Evolutionary conservation across 2,329 filamentous ascomycete genomes (phyloP).

Genomic region (Fusarium floridanum): DNA sequence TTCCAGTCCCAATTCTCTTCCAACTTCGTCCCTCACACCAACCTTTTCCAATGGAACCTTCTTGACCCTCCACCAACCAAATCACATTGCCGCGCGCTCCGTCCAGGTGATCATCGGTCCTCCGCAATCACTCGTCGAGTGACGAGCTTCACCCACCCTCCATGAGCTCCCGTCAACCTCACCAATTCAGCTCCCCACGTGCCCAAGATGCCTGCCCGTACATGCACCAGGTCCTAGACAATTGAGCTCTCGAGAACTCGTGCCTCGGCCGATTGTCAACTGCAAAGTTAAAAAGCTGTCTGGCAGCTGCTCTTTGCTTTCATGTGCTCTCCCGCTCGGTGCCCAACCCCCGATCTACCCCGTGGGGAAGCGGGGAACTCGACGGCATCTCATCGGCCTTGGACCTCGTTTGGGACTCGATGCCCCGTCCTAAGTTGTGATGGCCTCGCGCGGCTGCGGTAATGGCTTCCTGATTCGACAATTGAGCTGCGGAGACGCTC

Average conservation of each 20-base stretch:
- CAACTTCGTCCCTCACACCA: slow-evolving; percentile 27
- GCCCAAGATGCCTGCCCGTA: not conserved
- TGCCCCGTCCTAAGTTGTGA: slow-evolving; percentile 13
- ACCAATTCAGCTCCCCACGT: slow-evolving; percentile 23
- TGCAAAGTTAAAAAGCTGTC: slow-evolving; percentile 2
- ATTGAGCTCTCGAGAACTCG: not conserved
- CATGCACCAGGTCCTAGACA: slow-evolving; percentile 1
- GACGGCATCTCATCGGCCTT: slow-evolving; percentile 21
- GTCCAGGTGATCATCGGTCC: slow-evolving; percentile 38
- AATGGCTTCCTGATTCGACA: slow-evolving; percentile 43
- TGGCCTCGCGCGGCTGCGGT: slow-evolving; percentile 28
- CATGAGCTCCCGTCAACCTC: not conserved
- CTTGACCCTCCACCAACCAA: slow-evolving; percentile 34
- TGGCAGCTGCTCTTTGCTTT: slow-evolving; percentile 7
- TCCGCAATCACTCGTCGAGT: slow-evolving; percentile 19
- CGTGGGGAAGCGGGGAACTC: slow-evolving; percentile 37
- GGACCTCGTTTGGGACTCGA: slow-evolving; percentile 36
- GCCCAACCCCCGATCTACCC: slow-evolving; percentile 21
- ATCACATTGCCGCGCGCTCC: slow-evolving; percentile 2
- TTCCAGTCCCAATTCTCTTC: not conserved
- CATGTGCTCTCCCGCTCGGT: slow-evolving; percentile 31
- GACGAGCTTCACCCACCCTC: slow-evolving; percentile 17
- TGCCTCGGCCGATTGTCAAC: slow-evolving; percentile 22
- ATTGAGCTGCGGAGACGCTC: slow-evolving; percentile 17
- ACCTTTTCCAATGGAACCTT: slow-evolving; percentile 10